phyloP scores from a whole-genome alignment of 1,284 basidiomycete genomes.

The Moesziomyces antarcticus region DNA sequence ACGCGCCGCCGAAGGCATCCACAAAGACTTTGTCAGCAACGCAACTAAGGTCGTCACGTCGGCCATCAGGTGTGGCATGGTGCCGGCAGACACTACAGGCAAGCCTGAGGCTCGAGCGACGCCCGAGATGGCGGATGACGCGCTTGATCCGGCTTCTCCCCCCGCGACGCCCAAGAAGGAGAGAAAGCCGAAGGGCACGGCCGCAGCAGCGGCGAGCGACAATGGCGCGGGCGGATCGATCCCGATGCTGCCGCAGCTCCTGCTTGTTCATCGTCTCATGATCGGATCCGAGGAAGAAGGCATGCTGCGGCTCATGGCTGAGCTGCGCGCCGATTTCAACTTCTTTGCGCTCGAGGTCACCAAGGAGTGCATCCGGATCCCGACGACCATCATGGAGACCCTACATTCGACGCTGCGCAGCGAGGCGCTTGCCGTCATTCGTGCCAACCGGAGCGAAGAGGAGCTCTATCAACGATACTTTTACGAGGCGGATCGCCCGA shows the following conservation, averaged over 20 bases:
- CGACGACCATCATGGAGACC: conserved; percentile 7
- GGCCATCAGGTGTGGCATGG: background rate
- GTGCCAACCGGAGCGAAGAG: conserved; percentile 1
- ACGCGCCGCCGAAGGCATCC: background rate
- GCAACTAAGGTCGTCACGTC: background rate
- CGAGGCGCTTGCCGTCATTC: background rate
- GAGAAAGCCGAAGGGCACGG: too few species aligned
- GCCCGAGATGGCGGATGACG: too few species aligned
- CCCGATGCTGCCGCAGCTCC: background rate
- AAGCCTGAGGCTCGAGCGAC: too few species aligned
- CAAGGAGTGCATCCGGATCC: conserved; percentile 3
- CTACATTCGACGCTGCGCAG: conserved; percentile 7
- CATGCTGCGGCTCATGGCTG: conserved; percentile 21
- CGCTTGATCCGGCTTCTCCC: too few species aligned
- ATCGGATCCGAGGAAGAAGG: background rate
- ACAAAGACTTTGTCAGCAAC: background rate
- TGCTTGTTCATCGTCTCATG: background rate
- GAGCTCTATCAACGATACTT: conserved; percentile 26
- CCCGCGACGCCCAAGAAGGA: too few species aligned
- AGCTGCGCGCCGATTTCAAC: conserved; percentile 23
- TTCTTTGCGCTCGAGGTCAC: conserved; percentile 18
- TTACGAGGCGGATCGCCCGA: conserved; percentile 11
- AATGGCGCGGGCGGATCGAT: too few species aligned
- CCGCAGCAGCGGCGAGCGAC: too few species aligned
- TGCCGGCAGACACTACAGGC: too few species aligned